A percentile compares a stretch with the other conserved stretches of the same genome.
phyloP scores from a whole-genome alignment of 1,284 basidiomycete genomes.

The Malassezia vespertilionis region DNA sequence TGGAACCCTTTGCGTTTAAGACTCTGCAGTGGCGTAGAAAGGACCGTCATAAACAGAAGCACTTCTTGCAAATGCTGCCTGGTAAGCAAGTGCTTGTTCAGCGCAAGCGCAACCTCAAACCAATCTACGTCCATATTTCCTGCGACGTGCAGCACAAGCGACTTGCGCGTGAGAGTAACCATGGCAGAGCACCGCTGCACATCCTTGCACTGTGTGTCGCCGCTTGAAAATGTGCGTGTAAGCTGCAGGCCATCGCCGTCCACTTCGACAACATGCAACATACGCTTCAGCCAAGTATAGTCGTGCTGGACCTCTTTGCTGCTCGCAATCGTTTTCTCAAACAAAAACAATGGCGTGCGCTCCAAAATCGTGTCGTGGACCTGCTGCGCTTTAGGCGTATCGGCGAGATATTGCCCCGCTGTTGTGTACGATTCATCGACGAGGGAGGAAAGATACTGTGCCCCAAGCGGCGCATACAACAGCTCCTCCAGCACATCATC shows the following conservation, averaged over 20 bases:
- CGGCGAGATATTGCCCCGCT: slow-evolving; percentile 46
- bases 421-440: slow-evolving; percentile 66
- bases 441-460: slow-evolving; percentile 59
- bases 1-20: slow-evolving; percentile 64
- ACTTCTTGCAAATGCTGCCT: slow-evolving; percentile 42
- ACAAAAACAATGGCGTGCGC: slow-evolving; percentile 77
- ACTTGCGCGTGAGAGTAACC: slow-evolving; percentile 48
- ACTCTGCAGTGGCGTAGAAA: slow-evolving; percentile 74
- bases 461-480: slow-evolving; percentile 51
- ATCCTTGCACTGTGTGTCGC: slow-evolving; percentile 24
- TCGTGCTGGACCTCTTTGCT: slow-evolving; percentile 58
- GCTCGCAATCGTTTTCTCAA: slow-evolving; percentile 63
- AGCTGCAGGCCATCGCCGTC: slow-evolving; percentile 32
- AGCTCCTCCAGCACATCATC: slow-evolving; percentile 66
- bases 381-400: slow-evolving; percentile 30
- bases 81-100: slow-evolving; percentile 36
- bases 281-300: slow-evolving; percentile 62
- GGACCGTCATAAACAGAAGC: slow-evolving; percentile 77
- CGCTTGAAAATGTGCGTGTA: slow-evolving; percentile 33
- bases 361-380: slow-evolving; percentile 58
- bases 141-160: slow-evolving; percentile 67
- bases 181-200: slow-evolving; percentile 40
- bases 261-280: slow-evolving; percentile 51
- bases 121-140: slow-evolving; percentile 67
- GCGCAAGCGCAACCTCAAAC: slow-evolving; percentile 57